These are phyloP conservation scores for Trifolium subterraneum DNA, from an alignment of 306 rosid genomes.

Conservation along the genomic window DNA sequence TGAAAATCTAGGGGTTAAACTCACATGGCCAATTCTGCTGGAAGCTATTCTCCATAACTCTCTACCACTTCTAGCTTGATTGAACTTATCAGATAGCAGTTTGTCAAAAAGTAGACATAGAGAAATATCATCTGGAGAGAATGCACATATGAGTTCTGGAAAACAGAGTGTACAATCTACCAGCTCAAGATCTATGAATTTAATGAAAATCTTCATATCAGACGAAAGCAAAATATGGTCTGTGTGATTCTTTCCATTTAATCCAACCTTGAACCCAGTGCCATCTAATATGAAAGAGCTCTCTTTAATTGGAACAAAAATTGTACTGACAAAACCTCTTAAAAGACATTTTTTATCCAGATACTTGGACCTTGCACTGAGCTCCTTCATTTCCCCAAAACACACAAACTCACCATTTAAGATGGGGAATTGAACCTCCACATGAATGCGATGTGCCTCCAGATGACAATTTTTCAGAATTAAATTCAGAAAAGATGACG, in stretches of 20 bases:
- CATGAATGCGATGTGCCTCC: slow-evolving; percentile 45
- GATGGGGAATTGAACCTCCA: slow-evolving; percentile 62
- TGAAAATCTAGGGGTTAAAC: slow-evolving; percentile 54
- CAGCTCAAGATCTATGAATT: slow-evolving; percentile 61
- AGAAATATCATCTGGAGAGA: slow-evolving; percentile 67
- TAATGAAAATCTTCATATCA: slow-evolving; percentile 53
- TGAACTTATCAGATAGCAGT: slow-evolving; percentile 52
- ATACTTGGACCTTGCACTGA: slow-evolving; percentile 60
- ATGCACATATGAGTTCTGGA: slow-evolving; percentile 60
- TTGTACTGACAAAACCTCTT: slow-evolving; percentile 56
- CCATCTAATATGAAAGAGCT: slow-evolving; percentile 52
- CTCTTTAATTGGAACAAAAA: slow-evolving; percentile 58
- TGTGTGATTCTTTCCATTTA: slow-evolving; percentile 45
- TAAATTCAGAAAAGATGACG: slow-evolving; percentile 56
- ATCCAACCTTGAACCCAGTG: slow-evolving; percentile 60
- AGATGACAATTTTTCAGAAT: slow-evolving; percentile 74
- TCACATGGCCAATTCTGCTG: slow-evolving; percentile 57
- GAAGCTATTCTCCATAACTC: slow-evolving; percentile 88
- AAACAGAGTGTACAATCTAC: slow-evolving; percentile 58
- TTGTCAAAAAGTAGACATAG: slow-evolving; percentile 53
- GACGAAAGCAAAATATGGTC: slow-evolving; percentile 51
- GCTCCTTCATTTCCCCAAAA: slow-evolving; percentile 59
- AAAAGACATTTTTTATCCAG: slow-evolving; percentile 56
- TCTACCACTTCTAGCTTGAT: slow-evolving; percentile 67
- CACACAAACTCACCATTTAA: slow-evolving; percentile 53